phyloP scores from a whole-genome alignment of 306 rosid species.

The Quercus mongolica region DNA sequence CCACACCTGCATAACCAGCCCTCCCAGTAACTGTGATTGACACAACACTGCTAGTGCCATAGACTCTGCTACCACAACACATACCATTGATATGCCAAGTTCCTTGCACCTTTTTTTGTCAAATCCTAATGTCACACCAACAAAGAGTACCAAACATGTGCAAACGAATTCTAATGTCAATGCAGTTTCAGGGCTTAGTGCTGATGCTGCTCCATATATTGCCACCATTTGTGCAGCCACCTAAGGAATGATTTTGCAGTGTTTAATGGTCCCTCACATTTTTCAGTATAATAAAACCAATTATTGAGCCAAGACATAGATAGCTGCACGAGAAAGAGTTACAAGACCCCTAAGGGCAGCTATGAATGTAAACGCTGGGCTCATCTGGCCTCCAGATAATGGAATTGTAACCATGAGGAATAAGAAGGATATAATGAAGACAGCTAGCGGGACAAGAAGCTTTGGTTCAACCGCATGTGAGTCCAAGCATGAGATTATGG shows the following conservation, averaged over 20 bases:
- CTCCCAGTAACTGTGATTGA: conserved; percentile 53
- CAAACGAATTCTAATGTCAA: too few species aligned
- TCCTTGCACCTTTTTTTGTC: too few species aligned
- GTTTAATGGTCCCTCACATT: conserved; percentile 36
- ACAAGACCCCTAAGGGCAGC: conserved; percentile 42
- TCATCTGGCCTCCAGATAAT: conserved; percentile 69
- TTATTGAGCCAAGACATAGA: conserved; percentile 41
- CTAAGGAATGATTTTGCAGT: conserved; percentile 37
- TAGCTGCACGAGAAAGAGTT: conserved; percentile 33
- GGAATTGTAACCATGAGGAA: conserved; percentile 69
- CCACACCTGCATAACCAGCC: conserved; percentile 59
- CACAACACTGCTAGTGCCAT: conserved; percentile 64
- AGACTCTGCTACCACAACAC: conserved; percentile 50
- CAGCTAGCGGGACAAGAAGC: conserved; percentile 61
- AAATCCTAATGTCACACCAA: too few species aligned
- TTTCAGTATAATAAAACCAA: conserved; percentile 52
- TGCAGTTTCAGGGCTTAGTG: not conserved
- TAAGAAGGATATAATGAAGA: conserved; percentile 58
- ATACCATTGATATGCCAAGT: conserved; percentile 21
- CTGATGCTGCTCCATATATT: conserved; percentile 6
- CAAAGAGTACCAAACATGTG: too few species aligned
- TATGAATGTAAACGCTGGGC: conserved; percentile 59
- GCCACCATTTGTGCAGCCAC: conserved; percentile 55
- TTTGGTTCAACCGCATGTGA: conserved; percentile 46
- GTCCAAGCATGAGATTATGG: conserved; percentile 68